A percentile compares a stretch with the other conserved stretches of the same genome.
These are phyloP conservation scores for Phytophthora sojae DNA, from an alignment of 352 stramenopile species.

Conservation along the genomic window DNA sequence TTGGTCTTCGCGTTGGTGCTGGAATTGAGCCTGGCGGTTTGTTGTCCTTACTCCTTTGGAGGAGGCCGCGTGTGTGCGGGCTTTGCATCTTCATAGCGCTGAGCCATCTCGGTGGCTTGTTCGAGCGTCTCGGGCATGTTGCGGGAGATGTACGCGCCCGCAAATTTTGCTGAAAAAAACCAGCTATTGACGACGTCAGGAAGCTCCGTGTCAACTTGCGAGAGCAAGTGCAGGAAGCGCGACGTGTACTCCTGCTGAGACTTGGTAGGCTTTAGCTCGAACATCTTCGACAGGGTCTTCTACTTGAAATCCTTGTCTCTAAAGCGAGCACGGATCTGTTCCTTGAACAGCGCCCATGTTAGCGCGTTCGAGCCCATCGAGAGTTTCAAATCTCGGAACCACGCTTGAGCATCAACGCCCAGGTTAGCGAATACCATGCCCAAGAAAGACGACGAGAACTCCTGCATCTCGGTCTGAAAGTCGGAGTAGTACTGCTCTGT, in stretches of 20 bases:
- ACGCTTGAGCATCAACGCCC: conserved; percentile 14
- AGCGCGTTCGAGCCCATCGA: neutral
- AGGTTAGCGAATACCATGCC: conserved; percentile 12
- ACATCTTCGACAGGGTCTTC: conserved; percentile 17
- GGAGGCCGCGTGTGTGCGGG: neutral
- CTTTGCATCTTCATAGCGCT: neutral
- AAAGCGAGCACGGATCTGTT: conserved; percentile 14
- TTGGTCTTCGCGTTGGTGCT: neutral
- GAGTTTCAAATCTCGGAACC: conserved; percentile 12
- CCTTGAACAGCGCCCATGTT: conserved; percentile 12
- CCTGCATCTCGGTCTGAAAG: neutral
- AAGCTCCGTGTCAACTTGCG: neutral
- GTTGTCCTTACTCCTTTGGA: neutral
- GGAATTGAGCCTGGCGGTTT: neutral
- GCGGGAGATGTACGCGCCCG: neutral
- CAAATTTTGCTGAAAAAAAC: neutral
- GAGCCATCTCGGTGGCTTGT: neutral
- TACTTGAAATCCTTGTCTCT: conserved; percentile 18
- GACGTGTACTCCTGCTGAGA: conserved; percentile 22
- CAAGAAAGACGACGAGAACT: neutral
- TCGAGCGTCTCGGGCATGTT: neutral
- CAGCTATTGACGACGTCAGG: neutral
- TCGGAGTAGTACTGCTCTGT: conserved; percentile 20
- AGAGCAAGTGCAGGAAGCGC: neutral
- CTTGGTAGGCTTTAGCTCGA: conserved; percentile 8